Conservation (phyloP, 1,139 yeast genomes). For the Entelexis sorbosivorans region DNA sequence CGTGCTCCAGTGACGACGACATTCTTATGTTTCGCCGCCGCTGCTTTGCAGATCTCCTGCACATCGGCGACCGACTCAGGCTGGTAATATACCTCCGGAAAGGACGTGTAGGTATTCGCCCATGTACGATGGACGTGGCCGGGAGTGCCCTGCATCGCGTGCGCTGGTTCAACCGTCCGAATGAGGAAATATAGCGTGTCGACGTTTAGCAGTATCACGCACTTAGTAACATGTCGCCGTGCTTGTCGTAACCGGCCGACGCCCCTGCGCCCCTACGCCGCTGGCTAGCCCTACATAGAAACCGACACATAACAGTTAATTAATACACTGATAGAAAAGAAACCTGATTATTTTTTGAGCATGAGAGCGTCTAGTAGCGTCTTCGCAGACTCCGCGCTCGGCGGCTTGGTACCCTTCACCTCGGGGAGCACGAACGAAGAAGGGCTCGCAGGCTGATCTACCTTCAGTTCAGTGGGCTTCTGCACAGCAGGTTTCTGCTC, state of each 20-base stretch:
- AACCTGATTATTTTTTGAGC: background rate
- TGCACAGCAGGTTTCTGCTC: background rate
- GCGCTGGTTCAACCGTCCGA: background rate
- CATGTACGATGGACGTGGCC: slow-evolving; percentile 50
- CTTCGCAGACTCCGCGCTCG: background rate
- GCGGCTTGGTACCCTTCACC: slow-evolving; percentile 1
- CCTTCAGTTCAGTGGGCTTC: background rate
- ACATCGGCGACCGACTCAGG: slow-evolving; percentile 60
- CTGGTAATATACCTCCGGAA: slow-evolving; percentile 68
- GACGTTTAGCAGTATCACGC: no score
- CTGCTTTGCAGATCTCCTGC: slow-evolving; percentile 50
- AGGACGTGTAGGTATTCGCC: slow-evolving; percentile 81
- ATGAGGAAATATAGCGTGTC: no score
- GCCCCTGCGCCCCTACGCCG: no score
- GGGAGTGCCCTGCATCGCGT: background rate
- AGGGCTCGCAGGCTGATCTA: background rate
- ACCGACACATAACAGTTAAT: no score
- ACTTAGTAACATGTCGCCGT: no score
- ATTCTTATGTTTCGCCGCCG: slow-evolving; percentile 49
- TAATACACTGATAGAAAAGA: background rate
- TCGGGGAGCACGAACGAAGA: background rate
- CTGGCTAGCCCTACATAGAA: no score
- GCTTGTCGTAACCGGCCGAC: no score
- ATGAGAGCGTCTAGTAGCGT: background rate
- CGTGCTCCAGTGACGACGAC: slow-evolving; percentile 87